phyloP scores from a whole-genome alignment of 2,329 filamentous ascomycete genomes.

The Celoporthe dispersa region DNA sequence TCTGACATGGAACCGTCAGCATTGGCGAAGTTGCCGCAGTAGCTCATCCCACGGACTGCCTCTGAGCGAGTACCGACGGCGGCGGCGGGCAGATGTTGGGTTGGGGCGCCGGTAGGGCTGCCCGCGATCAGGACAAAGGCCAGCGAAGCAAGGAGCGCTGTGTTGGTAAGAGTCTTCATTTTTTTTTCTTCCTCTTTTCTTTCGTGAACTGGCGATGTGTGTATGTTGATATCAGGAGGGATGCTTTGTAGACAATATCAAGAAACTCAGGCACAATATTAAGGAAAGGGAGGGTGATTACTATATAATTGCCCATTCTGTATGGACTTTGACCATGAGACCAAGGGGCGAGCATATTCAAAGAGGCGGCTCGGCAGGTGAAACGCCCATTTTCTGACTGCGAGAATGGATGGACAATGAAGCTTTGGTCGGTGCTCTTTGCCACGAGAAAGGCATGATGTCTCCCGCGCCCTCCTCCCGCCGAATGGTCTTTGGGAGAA shows the following conservation, averaged over 20 bases:
- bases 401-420: neutral
- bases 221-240: neutral
- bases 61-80: neutral
- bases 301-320: conserved; percentile 14
- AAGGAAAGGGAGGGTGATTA: neutral
- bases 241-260: conserved; percentile 23
- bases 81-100: neutral
- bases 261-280: neutral
- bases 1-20: neutral
- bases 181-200: neutral
- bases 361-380: neutral
- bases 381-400: neutral
- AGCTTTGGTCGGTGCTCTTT: neutral
- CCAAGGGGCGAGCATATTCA: neutral
- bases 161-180: neutral
- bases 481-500: neutral
- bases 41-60: neutral
- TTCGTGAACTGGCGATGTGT: neutral
- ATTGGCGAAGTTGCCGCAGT: conserved; percentile 21
- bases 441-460: too few species aligned
- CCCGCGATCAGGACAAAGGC: neutral
- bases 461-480: neutral
- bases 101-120: neutral
- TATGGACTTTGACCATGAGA: neutral
- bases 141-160: neutral